Evolutionary conservation across 495 filamentous ascomycete species (phyloP).

Genomic region (Tuber indicum): DNA sequence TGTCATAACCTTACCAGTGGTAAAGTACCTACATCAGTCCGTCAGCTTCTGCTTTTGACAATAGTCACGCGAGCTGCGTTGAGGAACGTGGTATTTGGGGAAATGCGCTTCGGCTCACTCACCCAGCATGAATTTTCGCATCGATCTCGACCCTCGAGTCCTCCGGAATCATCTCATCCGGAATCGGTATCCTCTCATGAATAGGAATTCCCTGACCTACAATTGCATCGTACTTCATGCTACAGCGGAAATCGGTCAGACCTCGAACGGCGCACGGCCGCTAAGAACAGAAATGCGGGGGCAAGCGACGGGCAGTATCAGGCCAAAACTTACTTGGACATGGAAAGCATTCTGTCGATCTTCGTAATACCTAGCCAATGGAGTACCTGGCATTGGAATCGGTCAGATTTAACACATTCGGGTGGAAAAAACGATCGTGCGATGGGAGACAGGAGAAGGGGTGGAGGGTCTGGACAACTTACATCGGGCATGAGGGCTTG

Average conservation of each 20-base stretch:
- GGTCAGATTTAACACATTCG: conserved; percentile 23
- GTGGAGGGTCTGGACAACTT: conserved; percentile 18
- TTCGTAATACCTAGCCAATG: conserved; percentile 99
- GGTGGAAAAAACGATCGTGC: conserved; percentile 28
- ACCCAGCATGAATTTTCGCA: conserved; percentile 95
- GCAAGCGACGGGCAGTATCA: conserved; percentile 29
- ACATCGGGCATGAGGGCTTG: conserved; percentile 96
- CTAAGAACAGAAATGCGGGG: conserved; percentile 34
- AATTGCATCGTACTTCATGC: conserved; percentile 98
- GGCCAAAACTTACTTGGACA: conserved; percentile 69
- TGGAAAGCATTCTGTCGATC: conserved; percentile 97
- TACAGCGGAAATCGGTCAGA: conserved; percentile 41
- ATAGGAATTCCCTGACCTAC: conserved; percentile 94
- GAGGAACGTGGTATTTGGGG: conserved; percentile 16
- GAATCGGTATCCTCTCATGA: conserved; percentile 84
- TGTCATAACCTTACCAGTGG: conserved; percentile 84
- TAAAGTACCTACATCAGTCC: conserved; percentile 55
- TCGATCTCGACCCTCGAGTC: conserved; percentile 97
- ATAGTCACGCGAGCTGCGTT: conserved; percentile 23
- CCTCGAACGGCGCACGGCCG: conserved; percentile 8
- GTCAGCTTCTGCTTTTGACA: conserved; percentile 17
- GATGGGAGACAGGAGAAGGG: conserved; percentile 21
- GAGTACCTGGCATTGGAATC: conserved; percentile 53
- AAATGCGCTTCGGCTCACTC: conserved; percentile 48
- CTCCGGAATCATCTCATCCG: conserved; percentile 86